Percentiles rank a stretch among this genome's conserved stretches.
Evolutionary conservation across 2,329 filamentous ascomycete genomes (phyloP).

Genomic region (Ceratocystis cubensis): DNA sequence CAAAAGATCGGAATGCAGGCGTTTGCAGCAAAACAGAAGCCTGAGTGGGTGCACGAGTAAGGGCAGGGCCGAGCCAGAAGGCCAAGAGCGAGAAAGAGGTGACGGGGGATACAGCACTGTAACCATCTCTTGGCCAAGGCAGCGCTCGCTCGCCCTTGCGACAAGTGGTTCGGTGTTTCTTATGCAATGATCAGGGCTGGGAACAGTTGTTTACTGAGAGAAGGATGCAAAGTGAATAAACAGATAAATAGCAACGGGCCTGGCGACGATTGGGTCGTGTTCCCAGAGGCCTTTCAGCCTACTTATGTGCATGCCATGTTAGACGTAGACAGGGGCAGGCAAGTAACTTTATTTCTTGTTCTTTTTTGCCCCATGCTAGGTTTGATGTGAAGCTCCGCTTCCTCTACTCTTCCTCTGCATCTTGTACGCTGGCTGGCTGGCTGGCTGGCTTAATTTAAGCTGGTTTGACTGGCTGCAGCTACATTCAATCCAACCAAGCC

Average conservation of each 20-base stretch:
- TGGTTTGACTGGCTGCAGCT: not conserved
- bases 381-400: not conserved
- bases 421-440: not conserved
- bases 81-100: not conserved
- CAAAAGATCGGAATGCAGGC: conserved; percentile 96
- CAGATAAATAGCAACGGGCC: not conserved
- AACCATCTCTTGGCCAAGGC: not conserved
- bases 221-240: not conserved
- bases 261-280: not conserved
- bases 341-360: not conserved
- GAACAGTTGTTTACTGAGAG: not conserved
- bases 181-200: not conserved
- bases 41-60: conserved; percentile 61
- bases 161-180: not conserved
- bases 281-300: not conserved
- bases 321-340: not conserved
- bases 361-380: not conserved
- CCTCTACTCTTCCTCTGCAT: not conserved
- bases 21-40: conserved; percentile 88
- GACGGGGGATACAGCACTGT: not conserved
- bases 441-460: not conserved
- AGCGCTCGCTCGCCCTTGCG: not conserved
- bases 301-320: not conserved
- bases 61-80: no score
- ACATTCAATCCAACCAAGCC: not conserved